Evolutionary conservation across 2,329 filamentous ascomycete genomes (phyloP).

Genomic region (Colletotrichum kahawae): DNA sequence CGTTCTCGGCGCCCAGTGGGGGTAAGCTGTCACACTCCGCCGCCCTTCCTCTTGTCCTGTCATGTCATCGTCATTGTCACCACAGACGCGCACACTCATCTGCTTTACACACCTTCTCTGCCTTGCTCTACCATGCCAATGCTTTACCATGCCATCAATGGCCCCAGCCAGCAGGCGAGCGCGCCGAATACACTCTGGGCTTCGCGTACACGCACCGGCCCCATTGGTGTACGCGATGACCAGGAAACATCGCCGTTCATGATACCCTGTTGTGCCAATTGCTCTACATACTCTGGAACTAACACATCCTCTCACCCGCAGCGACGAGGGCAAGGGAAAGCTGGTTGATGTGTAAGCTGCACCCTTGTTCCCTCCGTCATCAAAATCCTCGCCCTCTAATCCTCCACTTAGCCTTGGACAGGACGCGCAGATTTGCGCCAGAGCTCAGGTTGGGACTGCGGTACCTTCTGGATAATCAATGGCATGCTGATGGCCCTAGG

Average conservation of each 20-base stretch:
- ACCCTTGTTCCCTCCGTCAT: conserved; percentile 4
- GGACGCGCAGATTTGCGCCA: conserved; percentile 24
- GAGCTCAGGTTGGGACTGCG: conserved; percentile 19
- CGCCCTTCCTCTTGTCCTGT: not conserved
- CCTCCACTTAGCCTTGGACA: conserved; percentile 25
- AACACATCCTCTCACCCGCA: conserved; percentile 23
- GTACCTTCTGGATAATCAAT: conserved; percentile 18
- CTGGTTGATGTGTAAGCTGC: conserved; percentile 37
- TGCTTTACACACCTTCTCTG: conserved; percentile 19
- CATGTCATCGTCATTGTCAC: not conserved
- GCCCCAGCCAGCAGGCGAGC: not conserved
- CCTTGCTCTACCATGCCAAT: conserved; percentile 22
- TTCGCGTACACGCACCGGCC: not conserved
- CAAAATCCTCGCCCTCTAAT: conserved; percentile 19
- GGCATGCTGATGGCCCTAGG: conserved; percentile 27
- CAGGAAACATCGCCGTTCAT: not conserved
- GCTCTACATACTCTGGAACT: not conserved
- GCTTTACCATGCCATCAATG: conserved; percentile 14
- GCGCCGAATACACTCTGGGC: not conserved
- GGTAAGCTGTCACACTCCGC: conserved; percentile 32
- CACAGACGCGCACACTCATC: not conserved
- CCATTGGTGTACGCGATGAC: not conserved
- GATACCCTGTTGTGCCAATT: not conserved
- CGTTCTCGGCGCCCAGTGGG: conserved; percentile 42
- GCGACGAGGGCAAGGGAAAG: conserved; percentile 45